Conservation (phyloP, 2,329 filamentous ascomycete genomes). For the Ceratocystis eucalypticola region DNA sequence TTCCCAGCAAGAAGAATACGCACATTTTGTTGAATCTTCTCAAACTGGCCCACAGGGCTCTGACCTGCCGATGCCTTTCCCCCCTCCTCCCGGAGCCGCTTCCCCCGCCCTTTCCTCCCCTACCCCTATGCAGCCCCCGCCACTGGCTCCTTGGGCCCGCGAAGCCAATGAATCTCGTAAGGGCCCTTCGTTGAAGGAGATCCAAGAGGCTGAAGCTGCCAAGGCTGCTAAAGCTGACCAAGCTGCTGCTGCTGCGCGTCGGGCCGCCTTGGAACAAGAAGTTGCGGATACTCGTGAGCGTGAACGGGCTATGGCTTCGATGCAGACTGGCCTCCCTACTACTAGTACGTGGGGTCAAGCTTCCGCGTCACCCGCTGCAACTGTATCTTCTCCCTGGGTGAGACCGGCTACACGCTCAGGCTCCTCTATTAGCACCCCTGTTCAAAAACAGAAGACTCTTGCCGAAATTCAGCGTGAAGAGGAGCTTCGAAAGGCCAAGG, state of each 20-base stretch:
- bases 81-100: constrained; percentile 35
- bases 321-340: constrained; percentile 66
- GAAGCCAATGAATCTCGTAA: constrained; percentile 62
- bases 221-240: constrained; percentile 86
- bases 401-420: constrained; percentile 37
- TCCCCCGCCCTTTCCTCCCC: constrained; percentile 39
- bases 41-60: constrained; percentile 24
- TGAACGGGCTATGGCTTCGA: constrained; percentile 38
- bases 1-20: background rate
- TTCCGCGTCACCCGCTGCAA: constrained; percentile 51
- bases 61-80: constrained; percentile 64
- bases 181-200: constrained; percentile 87
- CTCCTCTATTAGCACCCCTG: constrained; percentile 30
- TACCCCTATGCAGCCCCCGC: constrained; percentile 40
- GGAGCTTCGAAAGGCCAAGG: constrained; percentile 66
- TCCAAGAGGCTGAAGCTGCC: constrained; percentile 87
- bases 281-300: constrained; percentile 44
- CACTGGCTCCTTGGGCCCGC: constrained; percentile 89
- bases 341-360: constrained; percentile 79
- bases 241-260: constrained; percentile 60
- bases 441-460: constrained; percentile 64
- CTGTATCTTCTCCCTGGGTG: constrained; percentile 45
- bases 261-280: constrained; percentile 69
- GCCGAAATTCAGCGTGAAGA: constrained; percentile 96
- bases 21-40: background rate